Conservation (phyloP, 768 basidiomycete genomes). For the Macrolepiota albuminosa region DNA sequence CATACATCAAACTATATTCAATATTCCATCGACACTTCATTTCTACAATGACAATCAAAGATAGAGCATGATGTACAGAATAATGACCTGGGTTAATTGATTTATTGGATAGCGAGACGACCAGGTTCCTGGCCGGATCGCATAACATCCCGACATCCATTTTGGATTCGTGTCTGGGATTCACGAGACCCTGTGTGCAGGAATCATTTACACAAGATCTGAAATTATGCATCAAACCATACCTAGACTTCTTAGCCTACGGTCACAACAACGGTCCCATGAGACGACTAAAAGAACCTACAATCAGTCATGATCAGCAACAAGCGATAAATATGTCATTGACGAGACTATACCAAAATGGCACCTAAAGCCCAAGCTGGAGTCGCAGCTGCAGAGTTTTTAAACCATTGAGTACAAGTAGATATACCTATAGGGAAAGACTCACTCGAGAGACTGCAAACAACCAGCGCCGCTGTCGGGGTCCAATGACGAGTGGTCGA, state of each 20-base stretch:
- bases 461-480: neutral
- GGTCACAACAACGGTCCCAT: neutral
- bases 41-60: neutral
- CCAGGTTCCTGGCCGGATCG: neutral
- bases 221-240: neutral
- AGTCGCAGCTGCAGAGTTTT: neutral
- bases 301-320: neutral
- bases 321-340: neutral
- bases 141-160: neutral
- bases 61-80: neutral
- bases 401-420: neutral
- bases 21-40: neutral
- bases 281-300: neutral
- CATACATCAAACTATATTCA: too few relatives aligned
- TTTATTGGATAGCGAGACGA: neutral
- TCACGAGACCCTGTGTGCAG: neutral
- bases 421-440: too few relatives aligned
- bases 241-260: neutral
- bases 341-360: neutral
- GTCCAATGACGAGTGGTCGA: neutral
- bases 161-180: neutral
- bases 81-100: constrained; percentile 1
- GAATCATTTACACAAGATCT: neutral
- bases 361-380: neutral
- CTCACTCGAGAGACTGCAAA: neutral